Base-by-base conservation (phyloP, 176 grass and related monocot genomes). In the Pharus latifolius region DNA sequence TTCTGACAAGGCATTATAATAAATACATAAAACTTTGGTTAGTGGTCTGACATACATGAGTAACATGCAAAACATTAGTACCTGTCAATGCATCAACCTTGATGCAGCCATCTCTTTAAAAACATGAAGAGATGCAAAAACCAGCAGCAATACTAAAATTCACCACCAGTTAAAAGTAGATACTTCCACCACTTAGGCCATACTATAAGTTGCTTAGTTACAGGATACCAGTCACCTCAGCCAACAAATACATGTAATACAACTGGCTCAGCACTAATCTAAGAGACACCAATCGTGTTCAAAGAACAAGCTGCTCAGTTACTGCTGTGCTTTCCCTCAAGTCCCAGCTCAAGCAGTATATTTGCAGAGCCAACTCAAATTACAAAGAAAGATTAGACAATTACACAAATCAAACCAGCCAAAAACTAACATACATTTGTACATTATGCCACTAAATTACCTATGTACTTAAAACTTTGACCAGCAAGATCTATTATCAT, bases 1-100 rank as follows among this genome's bases (percentile, higher is more conserved):
- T 29, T 40, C 57, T 75, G 42, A 45, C 54, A 61, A 20, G 61
- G 17, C 47, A 69, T 48, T 69, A 63, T 55, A 71, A 70, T 32
- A 65, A 60, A 4, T 18, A 1, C 44, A 56, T 1, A 34, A 2
- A 12, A 35, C 9, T 44, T 56, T 52, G 18, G 49, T 56, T 26
- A 57, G 25, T 4, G 20, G 38, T 70, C 77, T 28, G 44, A 75
- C 9, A 64, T 42, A 60, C 26, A 58, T 7, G 5, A 51, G 43
- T 27, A 63, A 45, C 31, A 19, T 63, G 56, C 18, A 35, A 29
- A 31, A 40, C 42, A 14, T 37, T 5, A 50, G 72, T 49, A 18
- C 22, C 38, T 57, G 14, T 60, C 18, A 74, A n/a, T 5, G 0
- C 27, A 78, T 58, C 74, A 57, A 49, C 33, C 30, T 42, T 78